Conservation (phyloP, 768 basidiomycete species). For the Tylopilus subfusipes region DNA sequence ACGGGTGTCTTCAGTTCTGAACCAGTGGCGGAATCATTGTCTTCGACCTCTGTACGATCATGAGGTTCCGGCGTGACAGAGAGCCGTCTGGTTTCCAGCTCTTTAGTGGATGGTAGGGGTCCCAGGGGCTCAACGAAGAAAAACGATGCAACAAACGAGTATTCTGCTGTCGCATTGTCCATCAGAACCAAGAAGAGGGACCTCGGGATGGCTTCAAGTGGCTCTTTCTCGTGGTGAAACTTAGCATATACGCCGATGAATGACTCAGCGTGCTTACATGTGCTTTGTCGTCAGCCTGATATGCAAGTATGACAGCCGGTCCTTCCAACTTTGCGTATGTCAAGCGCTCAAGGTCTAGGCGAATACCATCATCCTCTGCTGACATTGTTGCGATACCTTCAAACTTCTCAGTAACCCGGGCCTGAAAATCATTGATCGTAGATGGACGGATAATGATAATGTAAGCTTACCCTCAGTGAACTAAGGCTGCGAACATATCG, state of each 20-base stretch:
- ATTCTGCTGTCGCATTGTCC: constrained; percentile 94
- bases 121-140: constrained; percentile 47
- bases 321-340: constrained; percentile 73
- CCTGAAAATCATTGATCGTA: constrained; percentile 36
- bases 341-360: constrained; percentile 54
- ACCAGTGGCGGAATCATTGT: constrained; percentile 40
- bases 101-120: constrained; percentile 31
- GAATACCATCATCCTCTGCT: constrained; percentile 37
- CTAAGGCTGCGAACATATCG: constrained; percentile 82
- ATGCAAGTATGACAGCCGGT: constrained; percentile 75
- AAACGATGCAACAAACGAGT: constrained; percentile 81
- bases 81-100: constrained; percentile 32
- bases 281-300: constrained; percentile 84
- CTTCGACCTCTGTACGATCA: constrained; percentile 35
- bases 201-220: constrained; percentile 78
- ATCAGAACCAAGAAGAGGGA: constrained; percentile 86
- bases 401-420: constrained; percentile 64
- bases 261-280: constrained; percentile 59
- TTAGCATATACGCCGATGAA: constrained; percentile 10
- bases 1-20: constrained; percentile 48
- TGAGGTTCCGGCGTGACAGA: constrained; percentile 43
- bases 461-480: constrained; percentile 60
- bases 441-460: not conserved
- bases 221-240: constrained; percentile 57
- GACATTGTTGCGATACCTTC: constrained; percentile 55